Base-by-base conservation (phyloP, 805 yeast genomes). In the Saccharomycopsis sp. region DNA sequence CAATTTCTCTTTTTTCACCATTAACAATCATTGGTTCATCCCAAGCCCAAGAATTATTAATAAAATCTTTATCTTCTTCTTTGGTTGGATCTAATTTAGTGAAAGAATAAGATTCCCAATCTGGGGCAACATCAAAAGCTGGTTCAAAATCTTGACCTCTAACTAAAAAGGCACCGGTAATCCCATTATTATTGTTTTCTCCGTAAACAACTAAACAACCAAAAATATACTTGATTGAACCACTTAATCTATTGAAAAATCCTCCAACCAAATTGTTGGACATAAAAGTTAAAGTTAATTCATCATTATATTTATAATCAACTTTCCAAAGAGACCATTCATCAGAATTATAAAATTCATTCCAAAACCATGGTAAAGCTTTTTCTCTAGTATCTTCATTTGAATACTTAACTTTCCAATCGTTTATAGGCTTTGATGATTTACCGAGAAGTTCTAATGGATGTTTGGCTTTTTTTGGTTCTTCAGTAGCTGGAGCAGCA, bases 71-170 rank as follows among this genome's bases (percentile, higher is more conserved):
- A 72, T 74, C 84, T 60, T 75, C 92, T 52, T 74, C 76, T 53
- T 75, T 74, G 56, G 86, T 55, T 47, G 80, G 74, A 61, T 89
- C 96, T 58, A 89, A 72, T 71, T 84, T 79, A 60, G 76, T 67
- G 82, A 74, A 86, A 45, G 62, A 60, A 71, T 85, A 89, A 37
- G 96, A 85, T 70, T 89, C 97, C 94, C 95, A 87, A 70, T 92
- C 98, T 65, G 98, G 96, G 60, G 97, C 98, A 64, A 92, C 97
- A 51, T 89, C 83, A 60, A 89, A 86, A 49, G 96, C 98, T 64
- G 96, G 95, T 43, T 55, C 74, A 60, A 55, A 67, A 48, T 89
- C 95, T 67, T 89, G 85, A 57, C 98, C 98, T 72, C 97, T 87
- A 59, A 89, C 79, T 59, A 92, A 67, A 74, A 89, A 80, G 60